A percentile compares a stretch with the other conserved stretches of the same genome.
phyloP scores from a whole-genome alignment of 2,329 filamentous ascomycete genomes.

The Arthroderma sp. region DNA sequence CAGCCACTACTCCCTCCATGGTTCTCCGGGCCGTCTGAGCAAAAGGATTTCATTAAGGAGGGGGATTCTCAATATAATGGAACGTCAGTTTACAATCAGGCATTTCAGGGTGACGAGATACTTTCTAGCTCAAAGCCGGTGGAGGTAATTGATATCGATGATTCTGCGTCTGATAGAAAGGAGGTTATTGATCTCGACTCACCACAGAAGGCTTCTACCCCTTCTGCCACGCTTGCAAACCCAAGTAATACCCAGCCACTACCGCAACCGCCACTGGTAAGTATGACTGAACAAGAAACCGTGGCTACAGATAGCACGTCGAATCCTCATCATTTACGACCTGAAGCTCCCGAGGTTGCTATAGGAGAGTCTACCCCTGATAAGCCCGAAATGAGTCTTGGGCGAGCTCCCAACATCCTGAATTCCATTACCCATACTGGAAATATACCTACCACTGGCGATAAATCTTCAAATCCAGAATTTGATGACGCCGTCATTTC shows the following conservation, averaged over 20 bases:
- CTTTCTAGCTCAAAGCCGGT: slow-evolving; percentile 5
- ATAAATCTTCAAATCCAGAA: slow-evolving; percentile 36
- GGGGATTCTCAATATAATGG: slow-evolving; percentile 16
- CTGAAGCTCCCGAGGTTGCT: not conserved
- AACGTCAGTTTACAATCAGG: slow-evolving; percentile 8
- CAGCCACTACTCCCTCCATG: slow-evolving; percentile 34
- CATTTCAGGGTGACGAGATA: slow-evolving; percentile 20
- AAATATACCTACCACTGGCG: not conserved
- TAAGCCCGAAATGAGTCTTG: not conserved
- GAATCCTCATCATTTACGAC: not conserved
- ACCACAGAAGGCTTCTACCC: not conserved
- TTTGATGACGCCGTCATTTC: slow-evolving; percentile 41
- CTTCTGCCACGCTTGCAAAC: not conserved
- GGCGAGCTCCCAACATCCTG: not conserved
- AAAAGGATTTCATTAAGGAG: slow-evolving; percentile 25
- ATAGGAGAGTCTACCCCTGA: not conserved
- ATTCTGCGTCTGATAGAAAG: not conserved
- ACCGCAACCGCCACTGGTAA: not conserved
- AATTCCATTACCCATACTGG: not conserved
- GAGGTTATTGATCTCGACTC: not conserved
- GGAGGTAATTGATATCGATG: slow-evolving; percentile 10
- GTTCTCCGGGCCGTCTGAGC: slow-evolving; percentile 31
- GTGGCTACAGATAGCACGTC: not conserved
- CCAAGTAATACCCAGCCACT: not conserved
- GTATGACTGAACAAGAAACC: not conserved